Evolutionary conservation across 495 filamentous ascomycete genomes (phyloP).

Genomic region (Podospora pseudoanserina): DNA sequence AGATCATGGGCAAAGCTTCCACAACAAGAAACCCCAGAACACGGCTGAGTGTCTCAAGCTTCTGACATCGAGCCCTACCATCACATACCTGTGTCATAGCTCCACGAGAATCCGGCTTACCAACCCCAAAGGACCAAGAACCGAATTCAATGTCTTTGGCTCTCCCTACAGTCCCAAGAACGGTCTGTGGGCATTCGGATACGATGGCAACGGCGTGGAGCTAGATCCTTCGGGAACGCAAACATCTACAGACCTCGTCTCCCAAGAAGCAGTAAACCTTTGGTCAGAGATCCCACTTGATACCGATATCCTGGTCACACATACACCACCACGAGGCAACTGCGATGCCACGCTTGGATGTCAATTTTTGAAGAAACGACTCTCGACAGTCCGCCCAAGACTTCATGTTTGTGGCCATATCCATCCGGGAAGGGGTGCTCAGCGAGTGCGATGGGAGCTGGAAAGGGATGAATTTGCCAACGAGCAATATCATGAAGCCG

Average conservation of each 20-base stretch:
- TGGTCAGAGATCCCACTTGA: conserved; percentile 61
- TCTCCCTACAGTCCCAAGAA: conserved; percentile 65
- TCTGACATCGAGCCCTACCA: conserved; percentile 50
- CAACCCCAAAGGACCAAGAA: conserved; percentile 57
- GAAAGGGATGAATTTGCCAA: conserved; percentile 10
- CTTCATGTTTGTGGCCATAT: conserved; percentile 90
- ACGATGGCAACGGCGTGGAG: conserved; percentile 40
- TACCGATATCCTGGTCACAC: conserved; percentile 81
- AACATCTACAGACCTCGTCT: neutral
- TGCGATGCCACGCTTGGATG: conserved; percentile 66
- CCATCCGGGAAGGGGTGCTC: conserved; percentile 62
- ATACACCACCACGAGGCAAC: conserved; percentile 72
- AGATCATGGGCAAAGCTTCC: conserved; percentile 54
- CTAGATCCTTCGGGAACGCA: neutral
- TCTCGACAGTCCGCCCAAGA: conserved; percentile 72
- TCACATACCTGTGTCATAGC: conserved; percentile 65
- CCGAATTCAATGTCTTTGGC: conserved; percentile 69
- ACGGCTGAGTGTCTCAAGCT: conserved; percentile 54
- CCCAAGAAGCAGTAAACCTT: conserved; percentile 40
- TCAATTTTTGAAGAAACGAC: conserved; percentile 60
- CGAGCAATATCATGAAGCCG: conserved; percentile 27
- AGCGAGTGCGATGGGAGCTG: conserved; percentile 57
- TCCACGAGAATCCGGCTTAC: conserved; percentile 55
- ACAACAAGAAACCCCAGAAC: conserved; percentile 57
- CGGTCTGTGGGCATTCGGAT: conserved; percentile 72